phyloP scores from a whole-genome alignment of 2,329 filamentous ascomycete genomes.

The Polychaeton citri region DNA sequence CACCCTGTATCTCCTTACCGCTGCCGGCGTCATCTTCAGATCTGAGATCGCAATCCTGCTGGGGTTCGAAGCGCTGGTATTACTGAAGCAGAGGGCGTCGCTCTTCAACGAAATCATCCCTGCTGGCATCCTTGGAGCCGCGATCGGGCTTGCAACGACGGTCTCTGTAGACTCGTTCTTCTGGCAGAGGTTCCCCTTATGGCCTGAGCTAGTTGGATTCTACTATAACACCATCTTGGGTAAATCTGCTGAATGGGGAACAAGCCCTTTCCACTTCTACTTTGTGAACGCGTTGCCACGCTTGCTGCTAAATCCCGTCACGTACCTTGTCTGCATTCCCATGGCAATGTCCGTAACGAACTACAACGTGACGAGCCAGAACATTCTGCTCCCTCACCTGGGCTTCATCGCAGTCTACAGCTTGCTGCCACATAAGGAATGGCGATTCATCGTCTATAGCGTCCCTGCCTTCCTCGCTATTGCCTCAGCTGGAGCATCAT shows the following conservation, averaged over 20 bases:
- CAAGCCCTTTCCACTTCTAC: conserved; percentile 76
- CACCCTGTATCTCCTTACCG: conserved; percentile 61
- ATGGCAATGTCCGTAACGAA: conserved; percentile 36
- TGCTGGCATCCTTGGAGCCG: conserved; percentile 51
- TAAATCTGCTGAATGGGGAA: conserved; percentile 76
- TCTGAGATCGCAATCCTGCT: conserved; percentile 79
- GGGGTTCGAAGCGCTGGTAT: conserved; percentile 49
- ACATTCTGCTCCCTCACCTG: conserved; percentile 51
- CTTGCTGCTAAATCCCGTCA: conserved; percentile 68
- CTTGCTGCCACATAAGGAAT: conserved; percentile 86
- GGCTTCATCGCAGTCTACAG: conserved; percentile 72
- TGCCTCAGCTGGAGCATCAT: conserved; percentile 59
- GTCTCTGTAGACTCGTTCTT: conserved; percentile 80
- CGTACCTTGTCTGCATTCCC: conserved; percentile 39
- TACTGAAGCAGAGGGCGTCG: conserved; percentile 45
- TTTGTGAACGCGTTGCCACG: conserved; percentile 69
- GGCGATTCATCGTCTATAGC: conserved; percentile 84
- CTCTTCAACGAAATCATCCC: conserved; percentile 47
- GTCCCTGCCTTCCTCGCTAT: conserved; percentile 69
- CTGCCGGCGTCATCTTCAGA: conserved; percentile 74
- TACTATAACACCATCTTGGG: conserved; percentile 81
- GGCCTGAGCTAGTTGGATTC: conserved; percentile 85
- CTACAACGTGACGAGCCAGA: conserved; percentile 30
- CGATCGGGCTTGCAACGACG: conserved; percentile 55
- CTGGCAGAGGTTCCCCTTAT: conserved; percentile 65